Conservation (phyloP, 306 rosid species). For the Aeschynomene evenia region DNA sequence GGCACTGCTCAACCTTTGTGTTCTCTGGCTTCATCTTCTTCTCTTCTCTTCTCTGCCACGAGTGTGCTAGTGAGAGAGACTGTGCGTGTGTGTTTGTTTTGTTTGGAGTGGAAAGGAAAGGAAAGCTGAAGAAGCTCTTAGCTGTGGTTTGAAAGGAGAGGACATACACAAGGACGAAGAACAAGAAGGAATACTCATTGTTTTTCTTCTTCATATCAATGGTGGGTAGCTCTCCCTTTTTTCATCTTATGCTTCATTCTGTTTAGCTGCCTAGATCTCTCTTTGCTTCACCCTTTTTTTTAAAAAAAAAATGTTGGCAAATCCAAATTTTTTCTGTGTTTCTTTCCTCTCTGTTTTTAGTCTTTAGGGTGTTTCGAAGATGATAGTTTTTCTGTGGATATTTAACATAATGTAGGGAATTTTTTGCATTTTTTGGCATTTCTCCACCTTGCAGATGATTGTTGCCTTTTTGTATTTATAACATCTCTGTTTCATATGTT, state of each 20-base stretch:
- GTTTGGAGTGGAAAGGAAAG: neutral
- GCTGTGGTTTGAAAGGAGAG: neutral
- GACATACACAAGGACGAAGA: neutral
- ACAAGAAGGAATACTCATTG: neutral
- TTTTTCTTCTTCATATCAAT: conserved; percentile 32
- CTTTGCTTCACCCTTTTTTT: neutral
- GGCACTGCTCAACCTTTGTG: neutral
- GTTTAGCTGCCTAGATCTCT: conserved; percentile 37
- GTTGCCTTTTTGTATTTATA: neutral
- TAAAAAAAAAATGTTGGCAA: neutral
- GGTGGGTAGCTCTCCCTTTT: conserved; percentile 40
- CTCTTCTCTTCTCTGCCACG: neutral
- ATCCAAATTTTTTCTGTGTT: conserved; percentile 13
- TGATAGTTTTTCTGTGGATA: conserved; percentile 6
- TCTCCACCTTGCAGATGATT: conserved; percentile 21
- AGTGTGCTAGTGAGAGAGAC: neutral
- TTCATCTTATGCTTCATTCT: neutral
- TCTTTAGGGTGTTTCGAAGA: neutral
- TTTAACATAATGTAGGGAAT: neutral
- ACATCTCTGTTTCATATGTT: neutral
- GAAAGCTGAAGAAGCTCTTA: neutral
- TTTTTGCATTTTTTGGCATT: conserved; percentile 13
- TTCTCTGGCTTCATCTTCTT: neutral
- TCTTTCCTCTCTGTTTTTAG: neutral
- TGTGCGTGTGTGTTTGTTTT: neutral